Evolutionary conservation across 345 rosid species (phyloP).

Genomic region (Dipteronia dyeriana): DNA sequence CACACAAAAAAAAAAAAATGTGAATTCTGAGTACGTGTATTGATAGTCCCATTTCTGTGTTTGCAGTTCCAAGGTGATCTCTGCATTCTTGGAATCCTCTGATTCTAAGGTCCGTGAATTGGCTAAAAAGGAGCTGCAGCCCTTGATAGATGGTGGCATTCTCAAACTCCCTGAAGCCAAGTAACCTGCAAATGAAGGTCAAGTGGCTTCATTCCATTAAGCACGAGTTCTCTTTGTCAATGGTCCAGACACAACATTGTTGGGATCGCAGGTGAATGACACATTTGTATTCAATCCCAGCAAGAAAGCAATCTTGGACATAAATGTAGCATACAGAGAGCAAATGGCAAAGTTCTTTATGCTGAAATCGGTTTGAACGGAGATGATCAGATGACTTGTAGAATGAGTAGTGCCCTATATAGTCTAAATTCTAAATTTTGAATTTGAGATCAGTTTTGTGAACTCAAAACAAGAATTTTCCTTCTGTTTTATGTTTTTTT

Average conservation of each 20-base stretch:
- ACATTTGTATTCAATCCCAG: background rate
- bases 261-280: background rate
- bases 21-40: slow-evolving; percentile 6
- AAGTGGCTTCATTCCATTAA: slow-evolving; percentile 7
- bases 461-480: background rate
- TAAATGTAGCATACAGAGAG: background rate
- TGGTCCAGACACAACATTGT: background rate
- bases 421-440: too few relatives aligned
- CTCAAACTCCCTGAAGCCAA: slow-evolving; percentile 51
- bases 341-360: background rate
- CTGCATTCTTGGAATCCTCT: slow-evolving; percentile 66
- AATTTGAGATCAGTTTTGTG: too few relatives aligned
- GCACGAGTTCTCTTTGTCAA: background rate
- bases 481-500: background rate
- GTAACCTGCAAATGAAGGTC: slow-evolving; percentile 34
- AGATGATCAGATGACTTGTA: background rate
- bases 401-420: background rate
- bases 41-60: slow-evolving; percentile 18
- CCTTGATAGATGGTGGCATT: slow-evolving; percentile 57
- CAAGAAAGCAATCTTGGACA: background rate
- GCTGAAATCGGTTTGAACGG: background rate
- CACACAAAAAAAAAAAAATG: background rate
- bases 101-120: slow-evolving; percentile 49
- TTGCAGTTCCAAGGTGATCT: slow-evolving; percentile 75
- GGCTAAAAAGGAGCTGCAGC: slow-evolving; percentile 66